These are phyloP conservation scores for Naganishia cerealis DNA, from an alignment of 1,284 basidiomycete genomes.

Conservation along the genomic window DNA sequence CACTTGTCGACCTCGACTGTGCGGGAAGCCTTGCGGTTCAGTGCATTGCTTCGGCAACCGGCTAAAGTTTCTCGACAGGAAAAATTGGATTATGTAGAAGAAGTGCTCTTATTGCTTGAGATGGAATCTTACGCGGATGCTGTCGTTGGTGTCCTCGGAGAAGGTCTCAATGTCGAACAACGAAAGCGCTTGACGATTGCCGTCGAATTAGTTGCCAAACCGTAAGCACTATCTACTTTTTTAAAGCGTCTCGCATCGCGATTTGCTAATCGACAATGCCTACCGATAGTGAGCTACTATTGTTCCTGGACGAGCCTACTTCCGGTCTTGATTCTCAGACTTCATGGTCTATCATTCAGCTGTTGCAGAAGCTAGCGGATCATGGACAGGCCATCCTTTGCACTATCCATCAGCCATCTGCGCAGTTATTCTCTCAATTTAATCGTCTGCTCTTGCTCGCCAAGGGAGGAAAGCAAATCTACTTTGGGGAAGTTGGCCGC, in stretches of 20 bases:
- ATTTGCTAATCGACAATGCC: too few species aligned
- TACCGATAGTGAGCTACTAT: slow-evolving; percentile 64
- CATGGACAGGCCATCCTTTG: slow-evolving; percentile 61
- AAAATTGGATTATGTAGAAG: slow-evolving; percentile 78
- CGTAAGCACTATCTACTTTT: too few species aligned
- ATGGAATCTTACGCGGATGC: slow-evolving; percentile 70
- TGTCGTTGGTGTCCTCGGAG: slow-evolving; percentile 69
- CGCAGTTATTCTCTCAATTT: slow-evolving; percentile 64
- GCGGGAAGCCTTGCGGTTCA: slow-evolving; percentile 78
- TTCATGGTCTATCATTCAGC: slow-evolving; percentile 79
- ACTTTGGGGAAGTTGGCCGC: slow-evolving; percentile 60
- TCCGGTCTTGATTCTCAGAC: slow-evolving; percentile 85
- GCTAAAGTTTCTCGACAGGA: slow-evolving; percentile 65
- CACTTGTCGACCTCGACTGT: slow-evolving; percentile 72
- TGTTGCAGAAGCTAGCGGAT: slow-evolving; percentile 78
- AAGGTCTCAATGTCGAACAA: slow-evolving; percentile 64
- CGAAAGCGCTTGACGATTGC: slow-evolving; percentile 78
- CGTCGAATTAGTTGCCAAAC: slow-evolving; percentile 73
- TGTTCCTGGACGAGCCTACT: slow-evolving; percentile 73
- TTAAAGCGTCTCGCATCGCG: too few species aligned
- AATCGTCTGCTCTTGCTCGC: slow-evolving; percentile 58
- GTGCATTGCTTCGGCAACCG: slow-evolving; percentile 77
- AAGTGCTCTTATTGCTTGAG: slow-evolving; percentile 75
- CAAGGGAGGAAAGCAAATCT: slow-evolving; percentile 59
- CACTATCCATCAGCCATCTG: slow-evolving; percentile 68